phyloP scores from a whole-genome alignment of 2,329 filamentous ascomycete species.

The Dryadomyces quercivorus region DNA sequence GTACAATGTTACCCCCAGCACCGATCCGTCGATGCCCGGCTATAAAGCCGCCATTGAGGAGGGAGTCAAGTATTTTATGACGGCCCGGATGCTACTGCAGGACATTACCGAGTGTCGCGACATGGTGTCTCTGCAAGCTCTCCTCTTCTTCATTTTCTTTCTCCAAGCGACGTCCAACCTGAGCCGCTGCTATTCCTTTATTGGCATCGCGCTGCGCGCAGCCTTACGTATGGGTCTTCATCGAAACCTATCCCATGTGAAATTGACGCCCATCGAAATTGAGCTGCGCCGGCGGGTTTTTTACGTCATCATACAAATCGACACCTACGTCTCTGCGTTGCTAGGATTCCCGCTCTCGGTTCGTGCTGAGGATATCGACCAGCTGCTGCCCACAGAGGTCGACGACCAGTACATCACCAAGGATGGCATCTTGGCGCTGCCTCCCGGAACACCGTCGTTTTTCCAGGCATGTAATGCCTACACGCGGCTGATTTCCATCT shows the following conservation, averaged over 20 bases:
- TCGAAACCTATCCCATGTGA: slow-evolving; percentile 53
- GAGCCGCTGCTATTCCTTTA: slow-evolving; percentile 67
- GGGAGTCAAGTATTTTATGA: slow-evolving; percentile 61
- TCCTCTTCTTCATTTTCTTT: slow-evolving; percentile 72
- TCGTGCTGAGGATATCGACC: slow-evolving; percentile 53
- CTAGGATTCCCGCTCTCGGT: slow-evolving; percentile 54
- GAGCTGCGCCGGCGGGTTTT: slow-evolving; percentile 54
- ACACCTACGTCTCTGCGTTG: slow-evolving; percentile 56
- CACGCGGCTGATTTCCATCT: slow-evolving; percentile 49
- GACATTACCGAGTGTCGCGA: slow-evolving; percentile 61
- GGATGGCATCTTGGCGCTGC: slow-evolving; percentile 41
- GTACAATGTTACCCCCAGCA: slow-evolving; percentile 48
- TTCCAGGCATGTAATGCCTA: slow-evolving; percentile 57
- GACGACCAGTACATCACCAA: slow-evolving; percentile 57
- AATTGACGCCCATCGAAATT: slow-evolving; percentile 49
- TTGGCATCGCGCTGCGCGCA: slow-evolving; percentile 65
- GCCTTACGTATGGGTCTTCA: slow-evolving; percentile 70
- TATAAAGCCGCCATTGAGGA: slow-evolving; percentile 42
- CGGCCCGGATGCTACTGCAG: slow-evolving; percentile 51
- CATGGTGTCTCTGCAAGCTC: slow-evolving; percentile 58
- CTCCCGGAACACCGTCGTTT: slow-evolving; percentile 43
- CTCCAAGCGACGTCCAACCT: slow-evolving; percentile 69
- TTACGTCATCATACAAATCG: slow-evolving; percentile 57
- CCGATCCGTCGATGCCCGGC: slow-evolving; percentile 30
- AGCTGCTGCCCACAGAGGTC: slow-evolving; percentile 50